Base-by-base conservation (phyloP, 164 flowering plant genomes). In the Houttuynia cordata region DNA sequence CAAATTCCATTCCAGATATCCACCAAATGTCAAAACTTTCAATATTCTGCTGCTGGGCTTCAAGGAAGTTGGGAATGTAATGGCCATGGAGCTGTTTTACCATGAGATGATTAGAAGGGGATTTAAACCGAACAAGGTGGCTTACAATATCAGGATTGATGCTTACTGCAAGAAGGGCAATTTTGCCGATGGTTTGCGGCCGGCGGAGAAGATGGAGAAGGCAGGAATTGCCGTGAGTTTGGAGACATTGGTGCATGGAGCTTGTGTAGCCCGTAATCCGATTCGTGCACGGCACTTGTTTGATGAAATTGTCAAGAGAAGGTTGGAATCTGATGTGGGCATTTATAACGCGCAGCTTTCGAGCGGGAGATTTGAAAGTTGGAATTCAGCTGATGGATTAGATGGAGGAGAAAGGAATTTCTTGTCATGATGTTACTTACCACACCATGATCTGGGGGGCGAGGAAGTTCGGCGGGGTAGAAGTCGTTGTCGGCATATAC, bases 51-150 rank as follows among this genome's bases (percentile, higher is more conserved):
- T 88, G 25, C 62, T 85, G 69, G 97, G 97, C 20, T 90, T 90
- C 62, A 85, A 78, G 68, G 86, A 84, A 66, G 71, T 85, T 0
- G 86, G 86, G 15, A 76, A 87, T 74, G 24, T 85, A 24, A 77
- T 85, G 42, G 65, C 91, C 0, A 79, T 85, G 14, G 97, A 90
- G 51, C 55, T 90, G 58, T 90, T 90, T 59, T 87, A 87, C 66
- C 92, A 90, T 69, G 93, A 90, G 37, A 82, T 90, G 91, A 59
- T 79, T 51, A 63, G 72, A 56, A 78, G 97, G 76, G 93, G 97
- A 4, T 90, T 84, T 53, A 78, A 74, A 63, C 88, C 95, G 0
- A 78, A 81, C 53, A 57, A 2, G 19, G 70, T 80, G 0, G 82
- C 91, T 6, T 90, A 80, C 59, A 75, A 71, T 60, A 78, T 90